These are phyloP conservation scores for Calcarisporium arbuscula DNA, from an alignment of 2,329 filamentous ascomycete genomes.

Conservation along the genomic window DNA sequence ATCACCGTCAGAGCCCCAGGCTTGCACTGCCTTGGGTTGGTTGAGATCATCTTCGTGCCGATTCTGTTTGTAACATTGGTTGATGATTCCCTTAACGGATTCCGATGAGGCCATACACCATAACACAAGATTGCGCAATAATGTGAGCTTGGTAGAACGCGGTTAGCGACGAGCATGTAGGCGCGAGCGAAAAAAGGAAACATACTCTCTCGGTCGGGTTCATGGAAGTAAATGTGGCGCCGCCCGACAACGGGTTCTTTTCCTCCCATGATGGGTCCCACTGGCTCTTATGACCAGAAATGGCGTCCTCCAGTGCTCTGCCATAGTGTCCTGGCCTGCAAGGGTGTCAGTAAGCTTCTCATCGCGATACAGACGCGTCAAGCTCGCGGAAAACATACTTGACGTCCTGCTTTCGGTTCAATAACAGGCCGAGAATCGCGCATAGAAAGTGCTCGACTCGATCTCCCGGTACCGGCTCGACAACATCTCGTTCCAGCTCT, in stretches of 20 bases:
- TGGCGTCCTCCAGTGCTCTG: slow-evolving; percentile 87
- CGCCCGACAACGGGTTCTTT: slow-evolving; percentile 75
- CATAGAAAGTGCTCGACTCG: slow-evolving; percentile 85
- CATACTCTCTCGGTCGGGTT: slow-evolving; percentile 72
- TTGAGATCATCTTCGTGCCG: slow-evolving; percentile 76
- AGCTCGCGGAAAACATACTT: slow-evolving; percentile 61
- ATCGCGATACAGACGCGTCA: neutral
- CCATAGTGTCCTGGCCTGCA: slow-evolving; percentile 83
- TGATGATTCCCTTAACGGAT: slow-evolving; percentile 71
- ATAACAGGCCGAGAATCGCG: slow-evolving; percentile 75
- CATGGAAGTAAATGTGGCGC: slow-evolving; percentile 77
- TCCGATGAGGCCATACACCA: slow-evolving; percentile 92
- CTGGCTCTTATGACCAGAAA: slow-evolving; percentile 76
- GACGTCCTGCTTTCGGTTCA: slow-evolving; percentile 97
- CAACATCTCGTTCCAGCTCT: slow-evolving; percentile 84
- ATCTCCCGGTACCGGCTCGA: slow-evolving; percentile 71
- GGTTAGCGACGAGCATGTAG: slow-evolving; percentile 8
- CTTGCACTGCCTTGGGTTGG: slow-evolving; percentile 81
- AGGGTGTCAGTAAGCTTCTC: slow-evolving; percentile 15
- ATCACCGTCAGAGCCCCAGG: slow-evolving; percentile 84
- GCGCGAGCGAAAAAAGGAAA: slow-evolving; percentile 1
- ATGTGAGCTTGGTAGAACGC: slow-evolving; percentile 54
- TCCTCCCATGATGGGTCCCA: slow-evolving; percentile 82
- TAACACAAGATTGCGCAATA: slow-evolving; percentile 75
- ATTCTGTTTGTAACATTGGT: slow-evolving; percentile 80